phyloP scores from a whole-genome alignment of 2,329 filamentous ascomycete genomes.

The Neurospora sp. region DNA sequence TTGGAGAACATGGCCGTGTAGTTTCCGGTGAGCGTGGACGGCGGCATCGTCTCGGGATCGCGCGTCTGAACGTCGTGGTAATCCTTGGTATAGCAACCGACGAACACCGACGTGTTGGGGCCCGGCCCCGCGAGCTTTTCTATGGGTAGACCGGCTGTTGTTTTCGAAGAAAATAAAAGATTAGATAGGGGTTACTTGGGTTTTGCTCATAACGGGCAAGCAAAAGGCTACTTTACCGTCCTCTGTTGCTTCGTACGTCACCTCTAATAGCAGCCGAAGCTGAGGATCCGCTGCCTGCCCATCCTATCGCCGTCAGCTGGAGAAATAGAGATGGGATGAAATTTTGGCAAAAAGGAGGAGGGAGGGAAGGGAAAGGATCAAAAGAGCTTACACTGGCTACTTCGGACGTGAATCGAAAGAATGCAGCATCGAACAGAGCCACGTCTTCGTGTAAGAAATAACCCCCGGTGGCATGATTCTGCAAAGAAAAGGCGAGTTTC shows the following conservation, averaged over 20 bases:
- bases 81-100: slow-evolving; percentile 23
- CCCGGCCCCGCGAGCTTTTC: slow-evolving; percentile 14
- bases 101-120: slow-evolving; percentile 22
- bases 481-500: not conserved
- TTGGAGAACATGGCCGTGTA: slow-evolving; percentile 23
- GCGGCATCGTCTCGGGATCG: slow-evolving; percentile 6
- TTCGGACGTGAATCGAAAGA: not conserved
- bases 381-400: not conserved
- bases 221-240: not conserved
- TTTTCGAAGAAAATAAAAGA: no score
- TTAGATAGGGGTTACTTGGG: not conserved
- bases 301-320: no score
- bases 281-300: slow-evolving; percentile 6
- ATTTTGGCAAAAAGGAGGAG: not conserved
- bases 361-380: not conserved
- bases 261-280: slow-evolving; percentile 17
- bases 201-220: not conserved
- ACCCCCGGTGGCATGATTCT: slow-evolving; percentile 6
- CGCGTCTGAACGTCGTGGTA: slow-evolving; percentile 10
- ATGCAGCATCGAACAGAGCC: slow-evolving; percentile 4
- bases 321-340: not conserved
- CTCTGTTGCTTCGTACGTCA: slow-evolving; percentile 5
- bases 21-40: slow-evolving; percentile 19
- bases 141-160: slow-evolving; percentile 19
- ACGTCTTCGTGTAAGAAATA: slow-evolving; percentile 6